phyloP scores from a whole-genome alignment of 805 yeast genomes.

The Hanseniaspora thailandica region DNA sequence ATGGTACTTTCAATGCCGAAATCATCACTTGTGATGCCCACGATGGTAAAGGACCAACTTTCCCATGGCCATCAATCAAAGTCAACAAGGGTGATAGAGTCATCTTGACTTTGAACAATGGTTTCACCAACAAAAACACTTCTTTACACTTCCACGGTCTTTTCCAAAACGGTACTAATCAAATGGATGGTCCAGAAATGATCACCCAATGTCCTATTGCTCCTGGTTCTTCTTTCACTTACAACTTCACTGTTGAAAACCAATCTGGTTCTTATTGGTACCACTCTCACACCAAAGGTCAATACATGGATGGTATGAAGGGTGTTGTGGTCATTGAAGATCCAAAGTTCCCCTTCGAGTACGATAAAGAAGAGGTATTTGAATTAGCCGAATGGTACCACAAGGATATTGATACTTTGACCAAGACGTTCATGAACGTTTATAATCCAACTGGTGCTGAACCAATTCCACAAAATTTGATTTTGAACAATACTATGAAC shows the following conservation, averaged over 20 bases:
- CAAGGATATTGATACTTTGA: constrained; percentile 37
- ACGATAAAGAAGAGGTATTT: constrained; percentile 66
- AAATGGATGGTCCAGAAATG: constrained; percentile 86
- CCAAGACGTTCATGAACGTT: constrained; percentile 46
- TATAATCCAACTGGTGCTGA: constrained; percentile 97
- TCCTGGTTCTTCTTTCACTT: constrained; percentile 60
- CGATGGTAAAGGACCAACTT: constrained; percentile 29
- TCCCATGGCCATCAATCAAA: constrained; percentile 81
- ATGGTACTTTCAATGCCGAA: constrained; percentile 32
- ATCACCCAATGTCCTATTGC: constrained; percentile 85
- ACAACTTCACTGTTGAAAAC: constrained; percentile 72
- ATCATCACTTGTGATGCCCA: constrained; percentile 31
- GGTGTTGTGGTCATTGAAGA: constrained; percentile 68
- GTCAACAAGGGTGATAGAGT: constrained; percentile 74
- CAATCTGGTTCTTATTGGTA: constrained; percentile 95
- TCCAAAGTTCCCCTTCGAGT: constrained; percentile 54
- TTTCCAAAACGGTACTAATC: constrained; percentile 55
- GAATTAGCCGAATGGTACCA: constrained; percentile 86
- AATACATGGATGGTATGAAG: constrained; percentile 89
- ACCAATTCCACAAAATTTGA: constrained; percentile 75
- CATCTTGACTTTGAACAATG: constrained; percentile 61
- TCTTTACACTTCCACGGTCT: constrained; percentile 89
- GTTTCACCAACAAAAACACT: constrained; percentile 54
- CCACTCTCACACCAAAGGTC: constrained; percentile 85
- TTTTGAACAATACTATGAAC: constrained; percentile 73